A percentile compares a stretch with the other conserved stretches of the same genome.
Conservation (phyloP, 2,329 filamentous ascomycete genomes). For the Nemania serpens region DNA sequence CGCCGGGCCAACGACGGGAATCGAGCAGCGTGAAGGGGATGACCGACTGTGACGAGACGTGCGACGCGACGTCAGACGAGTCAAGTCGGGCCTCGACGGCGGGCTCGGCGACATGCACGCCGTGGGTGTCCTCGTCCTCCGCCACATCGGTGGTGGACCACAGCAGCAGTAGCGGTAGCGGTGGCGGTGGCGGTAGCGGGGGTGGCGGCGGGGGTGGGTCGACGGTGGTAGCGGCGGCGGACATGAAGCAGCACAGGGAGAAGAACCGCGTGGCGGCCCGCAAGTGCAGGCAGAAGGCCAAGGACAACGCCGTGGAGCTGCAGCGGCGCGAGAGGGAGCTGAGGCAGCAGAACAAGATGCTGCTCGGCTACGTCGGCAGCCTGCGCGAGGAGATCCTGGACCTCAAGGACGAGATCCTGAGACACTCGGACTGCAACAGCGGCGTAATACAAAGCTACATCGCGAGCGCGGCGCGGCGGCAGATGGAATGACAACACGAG, state of each 20-base stretch:
- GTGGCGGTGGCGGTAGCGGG: too few relatives aligned
- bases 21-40: background rate
- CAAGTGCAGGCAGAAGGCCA: conserved; percentile 38
- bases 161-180: background rate
- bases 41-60: background rate
- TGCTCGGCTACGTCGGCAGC: conserved; percentile 27
- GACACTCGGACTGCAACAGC: conserved; percentile 37
- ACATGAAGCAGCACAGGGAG: conserved; percentile 32
- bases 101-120: background rate
- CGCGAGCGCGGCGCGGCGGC: conserved; percentile 31
- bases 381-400: conserved; percentile 35
- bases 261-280: conserved; percentile 36
- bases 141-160: background rate
- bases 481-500: conserved; percentile 33
- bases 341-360: conserved; percentile 29
- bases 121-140: background rate
- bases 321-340: conserved; percentile 33
- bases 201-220: too few relatives aligned
- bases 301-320: conserved; percentile 28
- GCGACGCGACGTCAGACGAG: background rate
- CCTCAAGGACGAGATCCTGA: conserved; percentile 37
- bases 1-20: background rate
- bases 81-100: background rate
- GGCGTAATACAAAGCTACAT: conserved; percentile 39
- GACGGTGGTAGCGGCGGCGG: background rate